Conservation (phyloP, 1,284 basidiomycete species). For the Lentinula novae-zelandiae region DNA sequence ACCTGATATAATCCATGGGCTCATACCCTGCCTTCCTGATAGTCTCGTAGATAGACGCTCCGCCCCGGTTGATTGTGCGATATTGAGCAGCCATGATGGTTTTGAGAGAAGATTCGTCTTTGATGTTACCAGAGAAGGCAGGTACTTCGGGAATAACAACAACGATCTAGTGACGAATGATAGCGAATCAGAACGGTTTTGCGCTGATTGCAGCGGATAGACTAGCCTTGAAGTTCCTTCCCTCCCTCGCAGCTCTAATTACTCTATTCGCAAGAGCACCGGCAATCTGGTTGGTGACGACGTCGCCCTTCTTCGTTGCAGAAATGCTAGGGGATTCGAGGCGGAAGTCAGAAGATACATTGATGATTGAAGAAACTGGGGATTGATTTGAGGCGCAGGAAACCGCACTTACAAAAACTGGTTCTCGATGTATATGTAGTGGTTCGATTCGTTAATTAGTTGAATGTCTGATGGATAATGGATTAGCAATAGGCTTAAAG, state of each 20-base stretch:
- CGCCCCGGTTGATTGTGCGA: slow-evolving; percentile 85
- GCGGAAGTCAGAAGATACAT: not conserved
- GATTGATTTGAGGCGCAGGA: not conserved
- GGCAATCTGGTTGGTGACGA: slow-evolving; percentile 81
- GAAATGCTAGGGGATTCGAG: slow-evolving; percentile 58
- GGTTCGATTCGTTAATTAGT: slow-evolving; percentile 79
- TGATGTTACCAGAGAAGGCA: slow-evolving; percentile 28
- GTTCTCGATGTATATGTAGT: slow-evolving; percentile 93
- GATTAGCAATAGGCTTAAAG: not conserved
- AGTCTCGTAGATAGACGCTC: slow-evolving; percentile 81
- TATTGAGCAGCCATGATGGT: slow-evolving; percentile 80
- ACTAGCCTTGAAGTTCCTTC: slow-evolving; percentile 74
- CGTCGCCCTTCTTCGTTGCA: slow-evolving; percentile 58
- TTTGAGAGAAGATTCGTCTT: slow-evolving; percentile 9
- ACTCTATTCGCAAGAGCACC: slow-evolving; percentile 82
- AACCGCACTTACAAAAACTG: slow-evolving; percentile 79
- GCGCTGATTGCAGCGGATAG: not conserved
- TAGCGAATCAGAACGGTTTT: not conserved
- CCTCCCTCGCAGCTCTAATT: slow-evolving; percentile 67
- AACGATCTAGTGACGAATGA: slow-evolving; percentile 49
- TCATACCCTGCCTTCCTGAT: slow-evolving; percentile 78
- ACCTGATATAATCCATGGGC: slow-evolving; percentile 79
- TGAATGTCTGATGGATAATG: slow-evolving; percentile 56
- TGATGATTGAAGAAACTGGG: not conserved
- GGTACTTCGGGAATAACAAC: slow-evolving; percentile 83